These are phyloP conservation scores for Fomitopsis palustris DNA, from an alignment of 1,284 basidiomycete genomes.

Conservation along the genomic window DNA sequence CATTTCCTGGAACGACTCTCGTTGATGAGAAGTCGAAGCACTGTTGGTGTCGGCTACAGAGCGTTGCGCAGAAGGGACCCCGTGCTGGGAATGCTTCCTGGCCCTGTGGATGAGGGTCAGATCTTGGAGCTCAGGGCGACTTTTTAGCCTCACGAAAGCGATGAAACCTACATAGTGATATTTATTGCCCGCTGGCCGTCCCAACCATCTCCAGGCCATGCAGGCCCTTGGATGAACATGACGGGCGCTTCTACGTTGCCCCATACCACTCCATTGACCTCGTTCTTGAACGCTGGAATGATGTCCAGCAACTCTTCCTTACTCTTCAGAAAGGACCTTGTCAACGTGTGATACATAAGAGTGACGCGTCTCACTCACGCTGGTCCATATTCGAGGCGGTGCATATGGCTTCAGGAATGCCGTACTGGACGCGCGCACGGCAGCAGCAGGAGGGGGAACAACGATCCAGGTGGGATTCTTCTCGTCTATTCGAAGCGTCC, in stretches of 20 bases:
- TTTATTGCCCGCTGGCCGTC: slow-evolving; percentile 13
- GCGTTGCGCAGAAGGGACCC: not conserved
- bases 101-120: not conserved
- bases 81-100: not conserved
- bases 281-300: slow-evolving; percentile 10
- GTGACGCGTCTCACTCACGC: not conserved
- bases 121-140: not conserved
- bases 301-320: slow-evolving; percentile 14
- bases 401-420: not conserved
- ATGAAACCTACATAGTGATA: slow-evolving; percentile 13
- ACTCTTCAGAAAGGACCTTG: slow-evolving; percentile 5
- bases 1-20: no score
- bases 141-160: not conserved
- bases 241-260: slow-evolving; percentile 12
- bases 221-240: slow-evolving; percentile 13
- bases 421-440: not conserved
- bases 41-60: not conserved
- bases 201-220: slow-evolving; percentile 13
- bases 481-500: not conserved
- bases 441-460: not conserved
- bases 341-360: not conserved
- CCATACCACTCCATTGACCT: slow-evolving; percentile 11
- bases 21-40: not conserved
- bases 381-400: slow-evolving; percentile 7
- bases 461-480: not conserved